phyloP scores from a whole-genome alignment of 257 asterid genomes.

The Verbascum thapsus region DNA sequence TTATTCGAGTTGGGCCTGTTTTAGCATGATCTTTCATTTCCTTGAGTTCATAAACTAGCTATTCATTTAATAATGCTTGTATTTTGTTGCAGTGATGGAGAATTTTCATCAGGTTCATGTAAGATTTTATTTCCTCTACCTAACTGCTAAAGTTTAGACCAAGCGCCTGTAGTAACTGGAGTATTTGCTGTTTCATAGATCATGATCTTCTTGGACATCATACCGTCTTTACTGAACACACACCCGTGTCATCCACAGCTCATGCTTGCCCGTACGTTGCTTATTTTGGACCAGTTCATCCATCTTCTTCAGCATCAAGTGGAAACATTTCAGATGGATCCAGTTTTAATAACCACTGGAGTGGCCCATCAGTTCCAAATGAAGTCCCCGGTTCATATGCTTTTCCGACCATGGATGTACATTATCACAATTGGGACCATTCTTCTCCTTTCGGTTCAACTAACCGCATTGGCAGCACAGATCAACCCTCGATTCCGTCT shows the following conservation, averaged over 20 bases:
- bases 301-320: constrained; percentile 59
- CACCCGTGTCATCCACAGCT: constrained; percentile 54
- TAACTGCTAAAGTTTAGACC: constrained; percentile 13
- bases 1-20: background rate
- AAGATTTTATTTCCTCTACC: constrained; percentile 38
- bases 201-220: constrained; percentile 63
- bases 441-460: constrained; percentile 42
- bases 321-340: constrained; percentile 57
- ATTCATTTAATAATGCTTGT: constrained; percentile 30
- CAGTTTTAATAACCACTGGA: constrained; percentile 59
- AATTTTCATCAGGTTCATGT: constrained; percentile 60
- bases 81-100: constrained; percentile 63
- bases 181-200: constrained; percentile 40
- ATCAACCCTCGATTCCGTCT: constrained; percentile 53
- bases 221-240: constrained; percentile 58
- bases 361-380: constrained; percentile 48
- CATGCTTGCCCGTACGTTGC: constrained; percentile 76
- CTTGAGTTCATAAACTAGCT: constrained; percentile 8
- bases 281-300: constrained; percentile 64
- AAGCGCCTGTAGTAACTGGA: constrained; percentile 21
- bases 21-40: background rate
- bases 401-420: constrained; percentile 62
- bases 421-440: constrained; percentile 62
- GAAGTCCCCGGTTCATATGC: constrained; percentile 59
- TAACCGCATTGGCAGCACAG: constrained; percentile 51